These are phyloP conservation scores for Aureobasidium pullulans DNA, from an alignment of 2,329 filamentous ascomycete genomes.

Conservation along the genomic window DNA sequence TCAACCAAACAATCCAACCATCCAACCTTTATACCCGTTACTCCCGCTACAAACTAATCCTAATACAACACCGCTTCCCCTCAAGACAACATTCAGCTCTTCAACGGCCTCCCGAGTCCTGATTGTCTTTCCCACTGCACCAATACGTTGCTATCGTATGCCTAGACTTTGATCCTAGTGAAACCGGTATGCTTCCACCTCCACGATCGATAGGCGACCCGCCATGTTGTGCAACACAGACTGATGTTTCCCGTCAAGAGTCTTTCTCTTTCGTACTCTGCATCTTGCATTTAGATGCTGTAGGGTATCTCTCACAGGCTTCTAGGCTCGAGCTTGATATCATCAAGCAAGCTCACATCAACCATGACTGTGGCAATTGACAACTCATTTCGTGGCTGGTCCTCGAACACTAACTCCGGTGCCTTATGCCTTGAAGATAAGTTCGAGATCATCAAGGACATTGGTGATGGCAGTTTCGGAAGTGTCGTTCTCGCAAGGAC, in stretches of 20 bases:
- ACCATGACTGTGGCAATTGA: constrained; percentile 70
- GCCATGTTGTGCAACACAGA: constrained; percentile 1
- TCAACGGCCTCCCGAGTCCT: constrained; percentile 8
- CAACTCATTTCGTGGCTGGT: constrained; percentile 59
- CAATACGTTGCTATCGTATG: constrained; percentile 3
- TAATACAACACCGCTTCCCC: constrained; percentile 11
- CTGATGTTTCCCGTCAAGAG: not conserved
- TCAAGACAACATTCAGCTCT: constrained; percentile 7
- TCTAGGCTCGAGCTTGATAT: constrained; percentile 1
- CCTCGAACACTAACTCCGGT: constrained; percentile 33
- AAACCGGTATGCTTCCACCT: constrained; percentile 10
- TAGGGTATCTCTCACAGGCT: constrained; percentile 2
- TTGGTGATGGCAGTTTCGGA: constrained; percentile 97
- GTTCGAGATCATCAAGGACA: constrained; percentile 95
- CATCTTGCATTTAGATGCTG: constrained; percentile 10
- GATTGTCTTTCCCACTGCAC: not conserved
- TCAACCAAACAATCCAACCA: constrained; percentile 1
- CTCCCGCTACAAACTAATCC: constrained; percentile 12
- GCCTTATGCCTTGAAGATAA: constrained; percentile 70
- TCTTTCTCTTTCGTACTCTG: not conserved
- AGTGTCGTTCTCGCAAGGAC: constrained; percentile 90
- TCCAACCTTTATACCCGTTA: constrained; percentile 10
- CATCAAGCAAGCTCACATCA: constrained; percentile 17
- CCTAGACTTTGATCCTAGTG: constrained; percentile 3
- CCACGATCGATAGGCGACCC: not conserved